Conservation (phyloP, 116 monocot genomes). For the Iris pallida region DNA sequence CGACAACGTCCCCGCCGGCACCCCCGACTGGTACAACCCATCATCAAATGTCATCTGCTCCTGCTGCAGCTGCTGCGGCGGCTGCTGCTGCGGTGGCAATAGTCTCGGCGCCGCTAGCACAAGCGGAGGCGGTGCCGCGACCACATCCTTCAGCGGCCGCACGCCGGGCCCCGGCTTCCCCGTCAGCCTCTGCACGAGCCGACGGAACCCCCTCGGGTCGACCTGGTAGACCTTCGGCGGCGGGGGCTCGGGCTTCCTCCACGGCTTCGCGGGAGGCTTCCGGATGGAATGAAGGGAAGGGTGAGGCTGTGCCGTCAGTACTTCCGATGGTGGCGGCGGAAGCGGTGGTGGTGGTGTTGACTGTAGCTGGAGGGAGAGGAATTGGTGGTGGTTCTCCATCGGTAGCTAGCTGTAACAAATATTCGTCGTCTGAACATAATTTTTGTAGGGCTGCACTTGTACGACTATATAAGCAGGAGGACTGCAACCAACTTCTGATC, state of each 20-base stretch:
- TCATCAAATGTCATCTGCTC: not conserved
- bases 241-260: slow-evolving; percentile 32
- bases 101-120: not conserved
- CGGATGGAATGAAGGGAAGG: slow-evolving; percentile 30
- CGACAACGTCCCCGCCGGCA: slow-evolving; percentile 13
- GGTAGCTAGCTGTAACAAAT: too few relatives aligned
- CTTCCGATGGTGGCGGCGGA: too few relatives aligned
- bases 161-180: slow-evolving; percentile 11
- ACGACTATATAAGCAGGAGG: too few relatives aligned
- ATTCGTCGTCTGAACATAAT: too few relatives aligned
- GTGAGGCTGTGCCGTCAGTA: not conserved
- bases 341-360: too few relatives aligned
- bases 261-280: slow-evolving; percentile 43
- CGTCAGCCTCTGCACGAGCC: slow-evolving; percentile 56
- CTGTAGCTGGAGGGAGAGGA: too few relatives aligned
- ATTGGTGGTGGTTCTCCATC: too few relatives aligned
- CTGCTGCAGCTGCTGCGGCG: not conserved
- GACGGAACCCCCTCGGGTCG: slow-evolving; percentile 51
- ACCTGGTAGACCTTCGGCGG: slow-evolving; percentile 55
- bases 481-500: too few relatives aligned
- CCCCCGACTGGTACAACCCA: not conserved
- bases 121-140: not conserved
- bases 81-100: not conserved
- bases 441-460: too few relatives aligned
- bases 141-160: slow-evolving; percentile 3